These are phyloP conservation scores for Kuraishia molischiana DNA, from an alignment of 805 yeast species.

Conservation along the genomic window DNA sequence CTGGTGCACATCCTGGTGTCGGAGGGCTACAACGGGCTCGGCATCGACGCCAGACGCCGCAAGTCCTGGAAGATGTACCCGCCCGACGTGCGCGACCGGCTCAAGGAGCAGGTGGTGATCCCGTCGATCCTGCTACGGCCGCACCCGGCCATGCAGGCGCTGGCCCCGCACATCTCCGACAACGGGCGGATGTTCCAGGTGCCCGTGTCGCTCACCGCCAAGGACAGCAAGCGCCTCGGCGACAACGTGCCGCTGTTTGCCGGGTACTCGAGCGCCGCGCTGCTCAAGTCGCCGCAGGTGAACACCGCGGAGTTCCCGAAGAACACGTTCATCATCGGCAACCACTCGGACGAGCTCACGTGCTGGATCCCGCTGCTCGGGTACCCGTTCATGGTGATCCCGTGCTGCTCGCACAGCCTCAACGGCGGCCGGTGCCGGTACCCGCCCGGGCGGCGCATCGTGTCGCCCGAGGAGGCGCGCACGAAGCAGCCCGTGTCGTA, in stretches of 20 bases:
- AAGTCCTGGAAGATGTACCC: slow-evolving; percentile 85
- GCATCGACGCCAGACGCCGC: slow-evolving; percentile 83
- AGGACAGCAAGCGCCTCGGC: slow-evolving; percentile 6
- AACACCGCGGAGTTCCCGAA: slow-evolving; percentile 58
- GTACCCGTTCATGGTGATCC: slow-evolving; percentile 83
- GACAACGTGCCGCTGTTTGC: slow-evolving; percentile 35
- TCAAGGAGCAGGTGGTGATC: slow-evolving; percentile 74
- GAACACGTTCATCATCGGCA: slow-evolving; percentile 80
- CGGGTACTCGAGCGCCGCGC: slow-evolving; percentile 41
- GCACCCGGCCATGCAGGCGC: slow-evolving; percentile 46
- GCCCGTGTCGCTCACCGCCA: slow-evolving; percentile 23
- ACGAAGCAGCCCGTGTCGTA: slow-evolving; percentile 12
- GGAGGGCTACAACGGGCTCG: slow-evolving; percentile 80
- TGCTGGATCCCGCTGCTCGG: slow-evolving; percentile 91
- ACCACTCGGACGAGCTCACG: slow-evolving; percentile 91
- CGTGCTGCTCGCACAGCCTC: slow-evolving; percentile 88
- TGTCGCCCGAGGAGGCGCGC: slow-evolving; percentile 4
- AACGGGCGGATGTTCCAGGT: slow-evolving; percentile 56
- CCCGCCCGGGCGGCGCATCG: slow-evolving; percentile 13
- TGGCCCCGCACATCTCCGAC: slow-evolving; percentile 45
- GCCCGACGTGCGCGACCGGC: slow-evolving; percentile 38
- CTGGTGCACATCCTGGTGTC: slow-evolving; percentile 60
- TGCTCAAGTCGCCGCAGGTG: slow-evolving; percentile 42
- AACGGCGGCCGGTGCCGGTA: slow-evolving; percentile 69
- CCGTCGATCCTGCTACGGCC: slow-evolving; percentile 68